Evolutionary conservation across 768 basidiomycete genomes (phyloP).

Genomic region (Kwoniella bestiolae): DNA sequence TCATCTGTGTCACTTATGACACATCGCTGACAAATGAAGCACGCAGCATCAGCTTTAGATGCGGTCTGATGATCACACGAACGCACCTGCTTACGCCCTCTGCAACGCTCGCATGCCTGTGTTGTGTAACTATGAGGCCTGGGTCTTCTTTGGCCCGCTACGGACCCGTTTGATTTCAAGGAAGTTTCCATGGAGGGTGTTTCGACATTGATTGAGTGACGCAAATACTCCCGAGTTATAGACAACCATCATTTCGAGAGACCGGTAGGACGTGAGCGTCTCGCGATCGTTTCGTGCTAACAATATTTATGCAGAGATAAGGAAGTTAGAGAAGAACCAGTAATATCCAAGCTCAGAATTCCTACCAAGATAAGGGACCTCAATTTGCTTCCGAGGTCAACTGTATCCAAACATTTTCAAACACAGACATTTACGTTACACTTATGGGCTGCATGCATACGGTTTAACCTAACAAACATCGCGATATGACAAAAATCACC

Average conservation of each 20-base stretch:
- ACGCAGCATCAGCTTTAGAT: background rate
- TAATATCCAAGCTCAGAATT: background rate
- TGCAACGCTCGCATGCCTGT: constrained; percentile 31
- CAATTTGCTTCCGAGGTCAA: background rate
- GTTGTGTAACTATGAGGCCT: constrained; percentile 24
- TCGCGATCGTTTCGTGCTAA: too few species aligned
- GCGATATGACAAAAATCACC: too few species aligned
- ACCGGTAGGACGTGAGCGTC: background rate
- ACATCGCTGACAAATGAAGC: constrained; percentile 4
- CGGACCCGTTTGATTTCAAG: background rate
- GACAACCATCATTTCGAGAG: background rate
- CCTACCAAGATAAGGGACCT: background rate
- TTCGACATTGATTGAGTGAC: background rate
- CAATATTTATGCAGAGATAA: background rate
- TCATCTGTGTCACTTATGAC: constrained; percentile 6
- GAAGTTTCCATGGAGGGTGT: background rate
- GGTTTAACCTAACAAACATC: too few species aligned
- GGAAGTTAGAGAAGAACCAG: background rate
- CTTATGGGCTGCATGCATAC: background rate
- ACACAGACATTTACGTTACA: background rate
- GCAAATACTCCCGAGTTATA: background rate
- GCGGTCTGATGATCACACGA: background rate
- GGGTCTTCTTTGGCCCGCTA: constrained; percentile 21
- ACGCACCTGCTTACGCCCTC: constrained; percentile 27
- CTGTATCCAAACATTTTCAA: background rate